Conservation (phyloP, 2,329 filamentous ascomycete genomes). For the Thermothelomyces thermophilus region DNA sequence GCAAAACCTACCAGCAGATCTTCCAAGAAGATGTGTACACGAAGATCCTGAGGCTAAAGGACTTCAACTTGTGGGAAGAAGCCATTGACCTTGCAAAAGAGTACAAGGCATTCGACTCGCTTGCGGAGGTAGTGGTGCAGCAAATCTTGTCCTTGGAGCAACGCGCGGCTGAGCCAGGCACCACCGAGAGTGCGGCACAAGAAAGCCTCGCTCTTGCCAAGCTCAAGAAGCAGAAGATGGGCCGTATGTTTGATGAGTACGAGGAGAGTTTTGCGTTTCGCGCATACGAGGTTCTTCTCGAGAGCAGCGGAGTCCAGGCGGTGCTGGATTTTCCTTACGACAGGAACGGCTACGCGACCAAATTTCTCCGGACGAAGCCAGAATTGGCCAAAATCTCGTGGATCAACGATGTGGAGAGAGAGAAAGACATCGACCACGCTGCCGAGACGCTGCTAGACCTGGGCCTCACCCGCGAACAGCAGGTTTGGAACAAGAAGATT, state of each 20-base stretch:
- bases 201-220: slow-evolving; percentile 39
- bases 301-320: slow-evolving; percentile 56
- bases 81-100: slow-evolving; percentile 53
- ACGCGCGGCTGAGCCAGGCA: slow-evolving; percentile 30
- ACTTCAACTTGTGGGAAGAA: slow-evolving; percentile 51
- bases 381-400: slow-evolving; percentile 75
- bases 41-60: slow-evolving; percentile 48
- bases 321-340: slow-evolving; percentile 68
- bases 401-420: slow-evolving; percentile 84
- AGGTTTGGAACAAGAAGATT: slow-evolving; percentile 89
- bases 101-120: slow-evolving; percentile 47
- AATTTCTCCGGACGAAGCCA: slow-evolving; percentile 66
- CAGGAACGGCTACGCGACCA: slow-evolving; percentile 63
- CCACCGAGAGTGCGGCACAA: slow-evolving; percentile 30
- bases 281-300: slow-evolving; percentile 72
- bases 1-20: slow-evolving; percentile 41
- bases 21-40: slow-evolving; percentile 44
- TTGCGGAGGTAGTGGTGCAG: slow-evolving; percentile 50
- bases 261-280: slow-evolving; percentile 64
- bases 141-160: slow-evolving; percentile 42
- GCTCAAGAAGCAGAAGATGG: slow-evolving; percentile 43
- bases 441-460: slow-evolving; percentile 63
- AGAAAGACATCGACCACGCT: slow-evolving; percentile 68
- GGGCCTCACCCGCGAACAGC: slow-evolving; percentile 64
- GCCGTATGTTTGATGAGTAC: slow-evolving; percentile 55